Conservation (phyloP, 257 asterid genomes). For the Gynochthodes officinalis region DNA sequence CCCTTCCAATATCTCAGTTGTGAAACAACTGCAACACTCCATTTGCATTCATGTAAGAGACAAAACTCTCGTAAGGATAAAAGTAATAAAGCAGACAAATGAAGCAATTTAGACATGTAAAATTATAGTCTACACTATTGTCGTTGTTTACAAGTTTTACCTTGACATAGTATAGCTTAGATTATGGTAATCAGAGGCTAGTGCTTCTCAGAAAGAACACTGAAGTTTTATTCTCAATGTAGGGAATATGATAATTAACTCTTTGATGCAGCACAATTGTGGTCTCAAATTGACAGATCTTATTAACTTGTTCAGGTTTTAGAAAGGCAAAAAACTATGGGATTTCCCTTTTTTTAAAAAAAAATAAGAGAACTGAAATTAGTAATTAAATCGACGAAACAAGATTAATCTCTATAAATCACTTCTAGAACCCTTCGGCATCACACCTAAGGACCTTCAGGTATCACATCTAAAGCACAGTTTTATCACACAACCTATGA, state of each 20-base stretch:
- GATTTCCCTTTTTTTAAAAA: too few species aligned
- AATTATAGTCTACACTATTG: background rate
- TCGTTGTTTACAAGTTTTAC: background rate
- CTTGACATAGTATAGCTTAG: background rate
- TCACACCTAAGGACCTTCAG: too few species aligned
- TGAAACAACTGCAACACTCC: constrained; percentile 73
- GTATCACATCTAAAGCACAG: too few species aligned
- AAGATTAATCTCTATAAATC: too few species aligned
- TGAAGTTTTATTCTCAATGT: background rate
- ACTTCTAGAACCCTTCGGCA: too few species aligned
- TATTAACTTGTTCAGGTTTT: too few species aligned
- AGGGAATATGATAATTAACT: background rate
- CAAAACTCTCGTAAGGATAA: constrained; percentile 3
- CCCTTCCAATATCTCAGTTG: constrained; percentile 97
- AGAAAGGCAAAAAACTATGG: too few species aligned
- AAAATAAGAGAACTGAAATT: too few species aligned
- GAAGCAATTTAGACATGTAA: background rate
- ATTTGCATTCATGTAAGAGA: constrained; percentile 17
- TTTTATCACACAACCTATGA: too few species aligned
- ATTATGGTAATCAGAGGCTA: background rate
- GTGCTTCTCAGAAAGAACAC: background rate
- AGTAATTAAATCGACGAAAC: too few species aligned
- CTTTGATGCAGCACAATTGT: too few species aligned
- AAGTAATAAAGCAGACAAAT: constrained; percentile 9
- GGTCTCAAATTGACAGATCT: too few species aligned